Evolutionary conservation across 2,329 filamentous ascomycete species (phyloP), one percentile per base, ranked within the genome.

Genomic region (Didymella pomorum): DNA sequence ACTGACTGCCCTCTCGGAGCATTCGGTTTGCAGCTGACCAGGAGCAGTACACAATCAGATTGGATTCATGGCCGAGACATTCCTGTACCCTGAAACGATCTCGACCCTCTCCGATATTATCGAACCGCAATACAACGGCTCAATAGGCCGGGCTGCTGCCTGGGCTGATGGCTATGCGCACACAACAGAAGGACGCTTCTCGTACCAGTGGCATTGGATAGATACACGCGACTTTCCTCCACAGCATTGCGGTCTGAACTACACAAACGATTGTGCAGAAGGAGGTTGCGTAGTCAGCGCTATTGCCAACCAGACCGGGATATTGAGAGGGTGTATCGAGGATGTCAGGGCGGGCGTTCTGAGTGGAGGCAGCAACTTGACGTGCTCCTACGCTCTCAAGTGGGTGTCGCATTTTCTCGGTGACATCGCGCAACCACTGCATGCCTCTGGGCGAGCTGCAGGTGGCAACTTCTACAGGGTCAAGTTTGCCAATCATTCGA

Each of bases 151-250:
- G 33, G 74, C 76, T 1, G 76, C 77, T 35, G 76, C 76, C 11
- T 79, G 76, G 77, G 76, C 76, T 28, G 76, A 79, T 49, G 69
- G 65, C 20, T 78, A 76, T 44, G 75, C 76, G 2, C 76, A 78
- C 43, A 78, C 74, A 2, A 58, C 64, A 18, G 70, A 77, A 62
- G 76, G 76, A n/a, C 70, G 71, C n/a, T 78, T 75, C 56, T 77
- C 73, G 11, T 78, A 79, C 54, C 76, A 77, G 49, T 79, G 77
- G 77, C 76, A 78, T 52, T 79, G 75, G 74, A 78, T 79, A 50
- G 75, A 77, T 47, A 67, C 75, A 0, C 68, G 74, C 20, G 76
- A 78, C 54, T 56, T 68, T 42, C 69, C 74, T 2, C 76, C 76
- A 1, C 52, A 68, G 4, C 57, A 55, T 18, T 80, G 78, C 55